Percentiles rank a stretch among this genome's conserved stretches.
Evolutionary conservation across 805 yeast species (phyloP).

Genomic region (Diddensiella caesifluorescens): DNA sequence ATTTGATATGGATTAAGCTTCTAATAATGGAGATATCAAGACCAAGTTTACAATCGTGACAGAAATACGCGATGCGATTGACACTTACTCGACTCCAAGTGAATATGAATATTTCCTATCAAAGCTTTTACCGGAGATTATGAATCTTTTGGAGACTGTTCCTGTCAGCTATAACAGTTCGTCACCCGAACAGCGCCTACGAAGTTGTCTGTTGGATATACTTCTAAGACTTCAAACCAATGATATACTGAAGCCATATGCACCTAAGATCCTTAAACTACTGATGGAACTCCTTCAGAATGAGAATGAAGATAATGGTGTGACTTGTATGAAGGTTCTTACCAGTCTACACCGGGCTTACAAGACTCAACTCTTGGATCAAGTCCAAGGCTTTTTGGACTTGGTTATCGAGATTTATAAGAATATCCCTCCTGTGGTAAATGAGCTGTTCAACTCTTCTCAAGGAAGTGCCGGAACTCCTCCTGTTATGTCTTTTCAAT

Average conservation of each 20-base stretch:
- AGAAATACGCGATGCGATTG: conserved; percentile 82
- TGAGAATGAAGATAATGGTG: conserved; percentile 96
- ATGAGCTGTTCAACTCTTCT: conserved; percentile 51
- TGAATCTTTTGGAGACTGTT: conserved; percentile 55
- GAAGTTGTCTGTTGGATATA: conserved; percentile 72
- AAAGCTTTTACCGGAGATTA: conserved; percentile 63
- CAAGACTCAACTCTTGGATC: conserved; percentile 58
- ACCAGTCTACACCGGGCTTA: conserved; percentile 83
- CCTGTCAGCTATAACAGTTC: conserved; percentile 66
- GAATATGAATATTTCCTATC: conserved; percentile 77
- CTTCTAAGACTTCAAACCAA: conserved; percentile 77
- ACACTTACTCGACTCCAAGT: conserved; percentile 70
- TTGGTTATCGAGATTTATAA: conserved; percentile 71
- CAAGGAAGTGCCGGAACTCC: conserved; percentile 22
- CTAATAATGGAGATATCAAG: conserved; percentile 41
- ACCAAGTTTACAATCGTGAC: conserved; percentile 64
- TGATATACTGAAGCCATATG: conserved; percentile 71
- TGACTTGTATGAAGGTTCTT: conserved; percentile 78
- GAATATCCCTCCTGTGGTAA: conserved; percentile 71
- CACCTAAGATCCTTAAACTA: conserved; percentile 52
- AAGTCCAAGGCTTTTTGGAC: conserved; percentile 73
- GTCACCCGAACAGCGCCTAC: conserved; percentile 61
- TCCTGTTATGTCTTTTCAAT: conserved; percentile 28
- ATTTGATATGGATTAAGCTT: background rate
- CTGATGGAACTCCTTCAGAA: conserved; percentile 54